These are phyloP conservation scores for Harringtonia aguacate DNA, from an alignment of 2,329 filamentous ascomycete genomes.

Conservation along the genomic window DNA sequence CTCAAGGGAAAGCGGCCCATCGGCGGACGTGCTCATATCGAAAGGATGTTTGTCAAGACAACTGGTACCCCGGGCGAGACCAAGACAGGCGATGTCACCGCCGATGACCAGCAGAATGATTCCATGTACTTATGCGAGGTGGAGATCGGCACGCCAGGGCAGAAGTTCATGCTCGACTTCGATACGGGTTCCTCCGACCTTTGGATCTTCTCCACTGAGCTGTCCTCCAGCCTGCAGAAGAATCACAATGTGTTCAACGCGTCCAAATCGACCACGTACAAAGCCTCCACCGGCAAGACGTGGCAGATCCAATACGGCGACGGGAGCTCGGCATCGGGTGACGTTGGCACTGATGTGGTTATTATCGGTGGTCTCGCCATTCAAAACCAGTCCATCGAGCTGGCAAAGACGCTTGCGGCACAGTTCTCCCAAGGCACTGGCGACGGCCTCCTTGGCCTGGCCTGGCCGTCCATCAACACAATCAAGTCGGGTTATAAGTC, in stretches of 20 bases:
- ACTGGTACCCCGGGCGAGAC: background rate
- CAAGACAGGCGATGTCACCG: slow-evolving; percentile 37
- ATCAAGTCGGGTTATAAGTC: slow-evolving; percentile 31
- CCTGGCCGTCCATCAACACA: slow-evolving; percentile 54
- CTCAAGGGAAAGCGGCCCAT: slow-evolving; percentile 22
- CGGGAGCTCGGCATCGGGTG: slow-evolving; percentile 53
- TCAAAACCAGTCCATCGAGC: slow-evolving; percentile 52
- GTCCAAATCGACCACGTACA: slow-evolving; percentile 49
- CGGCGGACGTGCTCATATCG: slow-evolving; percentile 35
- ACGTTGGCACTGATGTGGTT: slow-evolving; percentile 53
- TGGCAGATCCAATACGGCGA: slow-evolving; percentile 64
- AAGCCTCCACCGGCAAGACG: slow-evolving; percentile 31
- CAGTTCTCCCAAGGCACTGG: slow-evolving; percentile 45
- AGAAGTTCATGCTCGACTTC: slow-evolving; percentile 53
- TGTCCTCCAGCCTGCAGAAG: slow-evolving; percentile 24
- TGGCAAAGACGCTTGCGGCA: slow-evolving; percentile 47
- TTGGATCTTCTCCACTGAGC: slow-evolving; percentile 49
- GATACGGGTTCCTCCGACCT: slow-evolving; percentile 63
- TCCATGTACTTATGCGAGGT: slow-evolving; percentile 54
- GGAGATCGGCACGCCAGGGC: slow-evolving; percentile 52
- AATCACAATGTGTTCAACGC: slow-evolving; percentile 49
- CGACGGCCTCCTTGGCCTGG: slow-evolving; percentile 58
- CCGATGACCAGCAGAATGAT: slow-evolving; percentile 59
- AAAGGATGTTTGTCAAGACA: slow-evolving; percentile 33
- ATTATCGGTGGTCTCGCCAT: slow-evolving; percentile 50